Evolutionary conservation across 2,329 filamentous ascomycete genomes (phyloP).

Genomic region (Aureobasidium sp.): DNA sequence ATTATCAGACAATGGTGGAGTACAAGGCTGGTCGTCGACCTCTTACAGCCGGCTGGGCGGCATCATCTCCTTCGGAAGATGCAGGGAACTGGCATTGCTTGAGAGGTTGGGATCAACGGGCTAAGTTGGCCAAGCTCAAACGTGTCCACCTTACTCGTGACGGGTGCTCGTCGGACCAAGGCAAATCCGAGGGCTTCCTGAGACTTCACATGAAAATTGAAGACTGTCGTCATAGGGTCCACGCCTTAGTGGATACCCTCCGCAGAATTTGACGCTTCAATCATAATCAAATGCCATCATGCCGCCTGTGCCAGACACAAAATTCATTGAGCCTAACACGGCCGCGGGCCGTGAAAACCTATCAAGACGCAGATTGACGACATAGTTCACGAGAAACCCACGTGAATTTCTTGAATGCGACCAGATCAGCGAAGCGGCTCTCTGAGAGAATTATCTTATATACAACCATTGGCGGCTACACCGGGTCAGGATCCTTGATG

Average conservation of each 20-base stretch:
- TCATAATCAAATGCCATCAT: slow-evolving; percentile 14
- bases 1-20: slow-evolving; percentile 16
- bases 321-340: slow-evolving; percentile 6
- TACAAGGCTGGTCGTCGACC: slow-evolving; percentile 4
- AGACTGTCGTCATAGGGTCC: slow-evolving; percentile 11
- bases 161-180: slow-evolving; percentile 9
- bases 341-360: slow-evolving; percentile 6
- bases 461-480: background rate
- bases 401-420: background rate
- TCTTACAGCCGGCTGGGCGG: slow-evolving; percentile 8
- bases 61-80: slow-evolving; percentile 13
- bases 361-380: slow-evolving; percentile 9
- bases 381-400: background rate
- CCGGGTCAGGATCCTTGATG: background rate
- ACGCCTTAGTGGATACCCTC: slow-evolving; percentile 12
- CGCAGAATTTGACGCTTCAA: slow-evolving; percentile 11
- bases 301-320: background rate
- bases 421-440: slow-evolving; percentile 4
- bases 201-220: slow-evolving; percentile 13
- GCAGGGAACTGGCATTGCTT: slow-evolving; percentile 11
- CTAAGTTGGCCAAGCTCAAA: slow-evolving; percentile 9
- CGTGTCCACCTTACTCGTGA: background rate
- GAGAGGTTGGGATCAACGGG: slow-evolving; percentile 16
- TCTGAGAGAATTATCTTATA: slow-evolving; percentile 2
- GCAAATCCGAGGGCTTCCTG: background rate